Conservation (phyloP, 2,329 filamentous ascomycete genomes). For the Sporothrix sp. region DNA sequence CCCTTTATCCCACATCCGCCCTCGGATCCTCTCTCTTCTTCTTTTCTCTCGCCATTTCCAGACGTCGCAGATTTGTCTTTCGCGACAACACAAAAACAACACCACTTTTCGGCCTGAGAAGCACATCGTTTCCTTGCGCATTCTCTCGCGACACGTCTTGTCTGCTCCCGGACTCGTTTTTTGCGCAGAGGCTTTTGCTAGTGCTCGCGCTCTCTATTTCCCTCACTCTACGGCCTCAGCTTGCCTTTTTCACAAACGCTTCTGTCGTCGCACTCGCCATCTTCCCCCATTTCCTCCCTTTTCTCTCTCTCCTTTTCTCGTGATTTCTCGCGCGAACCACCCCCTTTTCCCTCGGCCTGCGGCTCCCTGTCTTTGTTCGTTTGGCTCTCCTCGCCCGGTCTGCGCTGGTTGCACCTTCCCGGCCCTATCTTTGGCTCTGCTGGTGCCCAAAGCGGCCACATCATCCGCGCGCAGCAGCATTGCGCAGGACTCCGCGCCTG, state of each 20-base stretch:
- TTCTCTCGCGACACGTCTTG: constrained; percentile 13
- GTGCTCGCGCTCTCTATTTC: constrained; percentile 31
- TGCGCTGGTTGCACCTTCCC: constrained; percentile 8
- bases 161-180: constrained; percentile 14
- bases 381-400: not conserved
- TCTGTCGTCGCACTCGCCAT: not conserved
- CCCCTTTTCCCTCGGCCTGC: constrained; percentile 12
- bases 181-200: constrained; percentile 34
- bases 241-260: not conserved
- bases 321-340: constrained; percentile 1
- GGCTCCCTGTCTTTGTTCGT: constrained; percentile 1
- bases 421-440: not conserved
- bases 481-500: constrained; percentile 9
- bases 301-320: not conserved
- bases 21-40: not conserved
- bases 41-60: constrained; percentile 9
- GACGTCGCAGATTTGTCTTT: constrained; percentile 14
- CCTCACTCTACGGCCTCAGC: not conserved
- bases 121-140: constrained; percentile 1
- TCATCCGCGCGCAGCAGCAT: constrained; percentile 18
- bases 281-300: not conserved
- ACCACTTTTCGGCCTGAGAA: constrained; percentile 8
- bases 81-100: constrained; percentile 12
- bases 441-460: constrained; percentile 22
- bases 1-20: constrained; percentile 6